Evolutionary conservation across 192 early-diverging fungal genomes (phyloP).

Genomic region (Radiomyces spectabilis): DNA sequence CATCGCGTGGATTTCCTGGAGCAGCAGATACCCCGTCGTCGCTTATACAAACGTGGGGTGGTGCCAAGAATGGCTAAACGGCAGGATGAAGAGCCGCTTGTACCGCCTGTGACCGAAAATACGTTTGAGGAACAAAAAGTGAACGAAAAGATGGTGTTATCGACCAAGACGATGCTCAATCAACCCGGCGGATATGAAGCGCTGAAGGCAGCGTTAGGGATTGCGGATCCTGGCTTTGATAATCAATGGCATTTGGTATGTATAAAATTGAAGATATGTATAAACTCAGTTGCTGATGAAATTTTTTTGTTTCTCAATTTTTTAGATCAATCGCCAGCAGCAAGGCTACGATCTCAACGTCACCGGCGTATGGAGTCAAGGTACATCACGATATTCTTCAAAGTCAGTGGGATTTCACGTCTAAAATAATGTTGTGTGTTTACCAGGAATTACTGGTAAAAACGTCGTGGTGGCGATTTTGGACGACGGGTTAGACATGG

Average conservation of each 20-base stretch:
- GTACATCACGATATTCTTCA: too few species aligned
- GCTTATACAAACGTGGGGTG: slow-evolving; percentile 11
- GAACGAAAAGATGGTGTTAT: background rate
- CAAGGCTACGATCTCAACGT: slow-evolving; percentile 87
- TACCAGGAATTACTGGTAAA: slow-evolving; percentile 73
- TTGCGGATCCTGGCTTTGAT: slow-evolving; percentile 67
- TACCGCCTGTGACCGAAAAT: slow-evolving; percentile 14
- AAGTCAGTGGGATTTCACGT: too few species aligned
- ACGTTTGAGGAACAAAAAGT: slow-evolving; percentile 11
- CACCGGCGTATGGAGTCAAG: slow-evolving; percentile 85
- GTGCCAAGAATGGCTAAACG: background rate
- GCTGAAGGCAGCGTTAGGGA: slow-evolving; percentile 34
- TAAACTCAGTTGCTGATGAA: background rate
- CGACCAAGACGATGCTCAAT: background rate
- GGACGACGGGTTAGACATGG: slow-evolving; percentile 93
- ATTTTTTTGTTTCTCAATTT: slow-evolving; percentile 1
- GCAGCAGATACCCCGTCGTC: slow-evolving; percentile 5
- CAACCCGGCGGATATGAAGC: slow-evolving; percentile 14
- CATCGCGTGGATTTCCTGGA: too few species aligned
- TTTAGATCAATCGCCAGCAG: slow-evolving; percentile 38
- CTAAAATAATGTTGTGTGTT: too few species aligned
- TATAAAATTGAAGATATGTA: background rate
- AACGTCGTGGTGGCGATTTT: slow-evolving; percentile 84
- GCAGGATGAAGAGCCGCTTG: too few species aligned
- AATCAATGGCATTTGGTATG: slow-evolving; percentile 81